phyloP scores from a whole-genome alignment of 495 filamentous ascomycete genomes.

The Cercophora sp. region DNA sequence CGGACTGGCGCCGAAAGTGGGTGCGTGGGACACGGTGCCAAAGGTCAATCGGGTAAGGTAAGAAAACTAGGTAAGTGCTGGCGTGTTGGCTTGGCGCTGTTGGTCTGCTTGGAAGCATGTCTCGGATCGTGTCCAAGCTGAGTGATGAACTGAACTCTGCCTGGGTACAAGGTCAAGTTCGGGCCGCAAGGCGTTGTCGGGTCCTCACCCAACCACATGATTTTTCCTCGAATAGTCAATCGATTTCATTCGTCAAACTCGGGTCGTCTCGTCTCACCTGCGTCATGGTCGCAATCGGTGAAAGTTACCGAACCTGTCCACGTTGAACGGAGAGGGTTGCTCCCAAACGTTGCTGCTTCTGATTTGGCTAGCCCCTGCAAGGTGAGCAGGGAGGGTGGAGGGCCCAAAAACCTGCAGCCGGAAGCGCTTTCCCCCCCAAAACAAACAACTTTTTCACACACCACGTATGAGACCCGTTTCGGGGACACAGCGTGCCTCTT shows the following conservation, averaged over 20 bases:
- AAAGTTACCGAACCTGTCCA: conserved; percentile 6
- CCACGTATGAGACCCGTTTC: conserved; percentile 4
- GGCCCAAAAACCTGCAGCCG: background rate
- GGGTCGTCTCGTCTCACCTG: background rate
- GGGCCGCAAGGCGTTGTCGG: conserved; percentile 10
- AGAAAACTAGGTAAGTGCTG: no score
- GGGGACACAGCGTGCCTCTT: background rate
- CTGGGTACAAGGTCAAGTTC: conserved; percentile 3
- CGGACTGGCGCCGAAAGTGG: no score
- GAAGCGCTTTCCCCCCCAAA: background rate
- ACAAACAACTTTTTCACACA: background rate
- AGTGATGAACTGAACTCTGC: background rate
- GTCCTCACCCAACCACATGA: background rate
- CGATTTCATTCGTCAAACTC: background rate
- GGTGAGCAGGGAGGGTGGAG: background rate
- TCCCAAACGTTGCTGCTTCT: conserved; percentile 1
- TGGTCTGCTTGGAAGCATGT: background rate
- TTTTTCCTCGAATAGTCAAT: background rate
- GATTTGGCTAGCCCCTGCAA: background rate
- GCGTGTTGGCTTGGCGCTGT: background rate
- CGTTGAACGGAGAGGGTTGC: conserved; percentile 2
- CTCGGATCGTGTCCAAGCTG: background rate
- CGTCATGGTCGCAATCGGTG: background rate
- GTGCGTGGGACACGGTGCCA: no score
- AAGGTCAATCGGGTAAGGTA: no score